Evolutionary conservation across 306 rosid species (phyloP), one percentile per base, ranked within the genome.

Genomic region (Senna tora): DNA sequence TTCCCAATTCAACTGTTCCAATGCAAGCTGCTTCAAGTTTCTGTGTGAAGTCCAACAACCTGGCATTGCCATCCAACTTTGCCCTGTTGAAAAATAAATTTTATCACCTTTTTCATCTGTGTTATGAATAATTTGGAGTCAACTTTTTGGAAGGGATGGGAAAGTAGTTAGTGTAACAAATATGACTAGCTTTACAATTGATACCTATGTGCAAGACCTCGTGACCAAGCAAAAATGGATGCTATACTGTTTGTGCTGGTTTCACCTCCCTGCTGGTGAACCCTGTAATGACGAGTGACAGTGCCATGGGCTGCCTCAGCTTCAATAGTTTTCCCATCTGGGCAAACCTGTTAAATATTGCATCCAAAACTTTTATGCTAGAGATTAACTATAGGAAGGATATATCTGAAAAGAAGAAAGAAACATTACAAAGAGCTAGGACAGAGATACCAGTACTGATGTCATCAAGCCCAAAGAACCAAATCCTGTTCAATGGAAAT

Each of bases 261-360:
- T 94, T 94, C 98, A 74, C 96, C 96, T 47, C 98, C 97, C 78
- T 87, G 84, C 74, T 91, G 97, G 71, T 94, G 98, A 84, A 94
- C 97, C 75, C 97, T 83, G 65, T 39, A 94, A 76, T 94, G 98
- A 38, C 97, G 85, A 9, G 98, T 94, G 51, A 94, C 97, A 20
- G 98, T 94, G 54, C 98, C 97, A 71, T 94, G 98, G 42, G 98
- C 98, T 45, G 97, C 98, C 84, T 93, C 98, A 22, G 98, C 93
- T 83, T 93, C 96, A 28, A 94, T 91, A 61, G 98, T 94, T 85
- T 89, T 94, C 69, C 98, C 97, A 86, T 94, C 96, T 0, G 98
- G 98, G 82, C 98, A 91, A 60, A 93, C 85, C 97, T 93, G 77
- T 75, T 4, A 73, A 73, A 43, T 65, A 25, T 51, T 34, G 56